phyloP scores from a whole-genome alignment of 345 rosid genomes.

The Lagerstroemia speciosa region DNA sequence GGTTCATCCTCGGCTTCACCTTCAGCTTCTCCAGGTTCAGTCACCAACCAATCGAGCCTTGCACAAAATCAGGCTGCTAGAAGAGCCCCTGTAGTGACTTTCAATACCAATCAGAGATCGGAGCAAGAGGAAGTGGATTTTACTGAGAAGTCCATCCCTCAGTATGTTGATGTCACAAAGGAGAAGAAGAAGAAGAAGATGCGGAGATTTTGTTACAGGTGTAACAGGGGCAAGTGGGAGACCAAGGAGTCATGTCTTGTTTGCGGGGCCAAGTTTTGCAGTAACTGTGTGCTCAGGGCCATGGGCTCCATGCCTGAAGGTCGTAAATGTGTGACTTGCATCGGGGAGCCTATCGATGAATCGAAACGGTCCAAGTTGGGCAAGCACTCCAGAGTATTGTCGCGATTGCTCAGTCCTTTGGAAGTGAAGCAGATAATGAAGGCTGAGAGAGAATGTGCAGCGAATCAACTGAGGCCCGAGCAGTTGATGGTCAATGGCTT shows the following conservation, averaged over 20 bases:
- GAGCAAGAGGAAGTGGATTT: conserved; percentile 39
- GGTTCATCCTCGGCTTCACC: conserved; percentile 81
- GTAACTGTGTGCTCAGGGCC: conserved; percentile 89
- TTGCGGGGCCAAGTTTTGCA: conserved; percentile 84
- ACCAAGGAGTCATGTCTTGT: conserved; percentile 85
- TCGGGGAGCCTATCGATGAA: conserved; percentile 75
- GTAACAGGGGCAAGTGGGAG: conserved; percentile 95
- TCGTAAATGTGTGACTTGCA: conserved; percentile 88
- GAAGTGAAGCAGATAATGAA: conserved; percentile 98
- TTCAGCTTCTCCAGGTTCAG: conserved; percentile 68
- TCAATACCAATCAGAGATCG: conserved; percentile 45
- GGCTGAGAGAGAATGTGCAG: conserved; percentile 88
- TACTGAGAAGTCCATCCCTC: conserved; percentile 39
- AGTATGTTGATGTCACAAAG: conserved; percentile 50
- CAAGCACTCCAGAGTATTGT: conserved; percentile 62
- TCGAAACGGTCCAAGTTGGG: conserved; percentile 70
- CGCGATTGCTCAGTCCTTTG: conserved; percentile 77
- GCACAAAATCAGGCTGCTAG: conserved; percentile 25
- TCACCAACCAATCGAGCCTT: conserved; percentile 26
- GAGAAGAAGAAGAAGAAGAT: conserved; percentile 53
- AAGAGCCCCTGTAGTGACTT: conserved; percentile 69
- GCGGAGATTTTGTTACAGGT: conserved; percentile 63
- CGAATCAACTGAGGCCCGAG: conserved; percentile 93
- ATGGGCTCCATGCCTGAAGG: conserved; percentile 99
- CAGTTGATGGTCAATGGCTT: conserved; percentile 78